Evolutionary conservation across 495 filamentous ascomycete genomes (phyloP).

Genomic region (Tuber melanosporum): DNA sequence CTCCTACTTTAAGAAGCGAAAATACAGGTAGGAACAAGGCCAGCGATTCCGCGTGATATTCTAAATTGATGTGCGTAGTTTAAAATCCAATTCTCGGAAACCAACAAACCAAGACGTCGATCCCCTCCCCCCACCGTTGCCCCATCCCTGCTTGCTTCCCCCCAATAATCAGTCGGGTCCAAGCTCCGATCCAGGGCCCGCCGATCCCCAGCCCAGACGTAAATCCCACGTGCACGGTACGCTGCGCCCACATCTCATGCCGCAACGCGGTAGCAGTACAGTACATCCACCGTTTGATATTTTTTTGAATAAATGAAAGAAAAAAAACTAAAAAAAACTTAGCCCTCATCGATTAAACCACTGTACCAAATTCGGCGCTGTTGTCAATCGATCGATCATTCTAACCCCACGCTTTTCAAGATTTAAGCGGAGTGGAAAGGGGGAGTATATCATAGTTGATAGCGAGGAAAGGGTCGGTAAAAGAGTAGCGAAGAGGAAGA

Average conservation of each 20-base stretch:
- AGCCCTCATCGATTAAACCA: not conserved
- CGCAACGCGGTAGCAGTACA: not conserved
- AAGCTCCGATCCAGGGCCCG: not conserved
- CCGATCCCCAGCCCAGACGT: not conserved
- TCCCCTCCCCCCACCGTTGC: not conserved
- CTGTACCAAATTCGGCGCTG: not conserved
- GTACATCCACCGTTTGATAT: not conserved
- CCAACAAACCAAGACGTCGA: not conserved
- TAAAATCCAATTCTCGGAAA: not conserved
- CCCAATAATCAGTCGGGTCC: not conserved
- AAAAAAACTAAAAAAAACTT: not conserved
- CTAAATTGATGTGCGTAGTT: not conserved
- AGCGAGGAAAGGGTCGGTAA: not conserved
- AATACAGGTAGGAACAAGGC: not conserved
- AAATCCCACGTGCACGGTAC: not conserved
- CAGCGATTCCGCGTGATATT: not conserved
- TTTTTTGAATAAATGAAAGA: not conserved
- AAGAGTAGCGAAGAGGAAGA: not conserved
- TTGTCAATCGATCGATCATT: not conserved
- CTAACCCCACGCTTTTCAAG: not conserved
- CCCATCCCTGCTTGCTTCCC: not conserved
- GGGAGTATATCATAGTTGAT: not conserved
- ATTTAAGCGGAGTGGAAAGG: not conserved
- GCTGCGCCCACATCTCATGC: not conserved
- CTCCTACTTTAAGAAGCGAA: not conserved